Evolutionary conservation across 768 basidiomycete species (phyloP).

Genomic region (Mycena leptocephala): DNA sequence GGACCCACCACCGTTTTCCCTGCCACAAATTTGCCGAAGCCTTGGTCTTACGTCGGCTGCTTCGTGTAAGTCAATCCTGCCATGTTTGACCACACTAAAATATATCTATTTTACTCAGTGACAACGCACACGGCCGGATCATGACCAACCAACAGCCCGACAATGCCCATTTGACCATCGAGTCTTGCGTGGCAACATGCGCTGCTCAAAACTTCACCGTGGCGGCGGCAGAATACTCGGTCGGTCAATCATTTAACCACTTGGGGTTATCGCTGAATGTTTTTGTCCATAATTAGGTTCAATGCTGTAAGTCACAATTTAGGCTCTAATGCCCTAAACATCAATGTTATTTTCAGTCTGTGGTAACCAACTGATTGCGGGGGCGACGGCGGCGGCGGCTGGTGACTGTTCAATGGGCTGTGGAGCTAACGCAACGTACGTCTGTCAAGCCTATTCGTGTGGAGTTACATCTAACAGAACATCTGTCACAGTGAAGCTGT

Average conservation of each 20-base stretch:
- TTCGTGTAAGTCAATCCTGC: slow-evolving; percentile 65
- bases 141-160: slow-evolving; percentile 56
- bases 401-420: slow-evolving; percentile 76
- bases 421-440: slow-evolving; percentile 79
- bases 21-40: slow-evolving; percentile 68
- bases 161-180: slow-evolving; percentile 62
- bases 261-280: slow-evolving; percentile 51
- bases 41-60: slow-evolving; percentile 76
- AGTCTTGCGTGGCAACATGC: slow-evolving; percentile 77
- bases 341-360: slow-evolving; percentile 67
- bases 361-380: slow-evolving; percentile 75
- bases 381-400: slow-evolving; percentile 67
- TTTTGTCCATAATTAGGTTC: slow-evolving; percentile 41
- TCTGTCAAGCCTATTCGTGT: slow-evolving; percentile 22
- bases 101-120: slow-evolving; percentile 56
- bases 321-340: background rate
- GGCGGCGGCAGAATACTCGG: slow-evolving; percentile 80
- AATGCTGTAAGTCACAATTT: slow-evolving; percentile 62
- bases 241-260: slow-evolving; percentile 47
- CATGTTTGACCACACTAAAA: background rate
- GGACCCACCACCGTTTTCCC: slow-evolving; percentile 53
- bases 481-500: slow-evolving; percentile 65
- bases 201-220: slow-evolving; percentile 69
- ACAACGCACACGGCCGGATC: slow-evolving; percentile 79
- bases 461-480: background rate